These are phyloP conservation scores for Lachnellula arida DNA, from an alignment of 2,329 filamentous ascomycete species.

Conservation along the genomic window DNA sequence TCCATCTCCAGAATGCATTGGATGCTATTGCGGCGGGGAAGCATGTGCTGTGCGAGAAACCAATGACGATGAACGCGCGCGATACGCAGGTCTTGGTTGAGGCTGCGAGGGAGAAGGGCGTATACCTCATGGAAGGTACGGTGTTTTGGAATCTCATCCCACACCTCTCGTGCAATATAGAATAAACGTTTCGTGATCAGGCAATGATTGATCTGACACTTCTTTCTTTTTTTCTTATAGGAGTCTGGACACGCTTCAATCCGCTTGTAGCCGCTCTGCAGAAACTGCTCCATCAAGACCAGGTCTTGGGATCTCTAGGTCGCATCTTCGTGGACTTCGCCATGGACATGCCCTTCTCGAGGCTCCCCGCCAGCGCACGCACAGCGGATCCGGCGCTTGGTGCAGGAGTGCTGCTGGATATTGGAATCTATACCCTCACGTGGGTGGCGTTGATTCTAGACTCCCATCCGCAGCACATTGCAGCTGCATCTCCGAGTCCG, in stretches of 20 bases:
- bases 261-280: constrained; percentile 42
- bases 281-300: constrained; percentile 31
- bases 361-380: constrained; percentile 38
- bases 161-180: too few relatives aligned
- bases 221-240: too few relatives aligned
- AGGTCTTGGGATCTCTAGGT: constrained; percentile 41
- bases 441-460: constrained; percentile 61
- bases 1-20: constrained; percentile 63
- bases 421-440: constrained; percentile 63
- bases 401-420: constrained; percentile 58
- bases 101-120: constrained; percentile 52
- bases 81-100: constrained; percentile 54
- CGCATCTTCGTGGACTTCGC: constrained; percentile 31
- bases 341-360: neutral
- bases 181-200: too few relatives aligned
- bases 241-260: constrained; percentile 59
- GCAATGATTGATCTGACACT: too few relatives aligned
- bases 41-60: constrained; percentile 64
- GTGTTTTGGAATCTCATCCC: neutral
- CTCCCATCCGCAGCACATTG: constrained; percentile 32
- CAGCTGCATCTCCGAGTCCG: neutral
- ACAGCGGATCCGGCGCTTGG: constrained; percentile 64
- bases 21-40: constrained; percentile 59
- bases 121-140: constrained; percentile 38
- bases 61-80: constrained; percentile 61